Evolutionary conservation across 140 eudicot genomes (phyloP).

Genomic region (Stevia rebaudiana): DNA sequence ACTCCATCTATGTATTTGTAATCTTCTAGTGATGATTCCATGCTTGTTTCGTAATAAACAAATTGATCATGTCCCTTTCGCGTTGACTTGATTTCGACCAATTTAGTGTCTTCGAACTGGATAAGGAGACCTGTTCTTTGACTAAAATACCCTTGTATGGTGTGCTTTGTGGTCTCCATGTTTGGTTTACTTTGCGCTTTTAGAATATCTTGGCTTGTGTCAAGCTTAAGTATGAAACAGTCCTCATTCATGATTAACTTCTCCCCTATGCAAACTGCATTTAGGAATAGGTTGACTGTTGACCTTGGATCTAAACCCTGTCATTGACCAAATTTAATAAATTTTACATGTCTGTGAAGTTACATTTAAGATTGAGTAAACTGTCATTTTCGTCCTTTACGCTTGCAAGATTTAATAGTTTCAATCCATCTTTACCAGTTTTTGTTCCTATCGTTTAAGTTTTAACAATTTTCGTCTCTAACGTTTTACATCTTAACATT

Average conservation of each 20-base stretch:
- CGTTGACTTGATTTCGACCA: constrained; percentile 55
- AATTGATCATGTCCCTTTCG: constrained; percentile 36
- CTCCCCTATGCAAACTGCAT: constrained; percentile 75
- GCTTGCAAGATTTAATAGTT: no score
- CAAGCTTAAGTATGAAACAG: constrained; percentile 68
- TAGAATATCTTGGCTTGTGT: constrained; percentile 53
- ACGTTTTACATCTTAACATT: no score
- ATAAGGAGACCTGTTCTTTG: constrained; percentile 78
- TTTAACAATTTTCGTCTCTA: no score
- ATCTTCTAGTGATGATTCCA: constrained; percentile 66
- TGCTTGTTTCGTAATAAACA: constrained; percentile 70
- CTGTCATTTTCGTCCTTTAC: no score
- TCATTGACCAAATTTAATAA: neutral
- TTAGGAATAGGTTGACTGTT: constrained; percentile 62
- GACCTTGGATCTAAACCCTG: constrained; percentile 94
- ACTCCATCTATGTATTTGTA: constrained; percentile 60
- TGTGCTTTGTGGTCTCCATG: constrained; percentile 73
- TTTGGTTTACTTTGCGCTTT: constrained; percentile 52
- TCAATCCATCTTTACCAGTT: no score
- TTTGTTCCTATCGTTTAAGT: no score
- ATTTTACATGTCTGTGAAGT: no score
- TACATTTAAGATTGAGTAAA: no score
- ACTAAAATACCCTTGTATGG: constrained; percentile 83
- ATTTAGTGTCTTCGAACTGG: constrained; percentile 72
- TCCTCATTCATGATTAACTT: constrained; percentile 54